Base-by-base conservation (phyloP, 306 rosid genomes). In the Medicago truncatula region DNA sequence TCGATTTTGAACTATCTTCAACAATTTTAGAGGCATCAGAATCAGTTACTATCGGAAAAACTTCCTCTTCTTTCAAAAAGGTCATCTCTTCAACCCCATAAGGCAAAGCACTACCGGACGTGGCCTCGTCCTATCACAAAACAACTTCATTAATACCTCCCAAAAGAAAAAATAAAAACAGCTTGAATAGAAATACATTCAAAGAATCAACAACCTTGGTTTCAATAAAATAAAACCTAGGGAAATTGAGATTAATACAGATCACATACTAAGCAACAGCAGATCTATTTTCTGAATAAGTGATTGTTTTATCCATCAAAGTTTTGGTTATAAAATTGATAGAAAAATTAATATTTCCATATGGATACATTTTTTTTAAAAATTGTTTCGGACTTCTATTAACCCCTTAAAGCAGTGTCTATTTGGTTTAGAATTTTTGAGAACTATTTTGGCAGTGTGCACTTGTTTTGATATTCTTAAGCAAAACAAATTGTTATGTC, bases 1-100 rank as follows among this genome's bases (percentile, higher is more conserved):
- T 79, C 78, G 60, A 74, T 47, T 83, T 70, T 77, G 84, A 82
- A 83, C 62, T 77, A 40, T 73, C 92, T 75, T 89, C 95, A 75
- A 74, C 46, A 54, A 69, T 70, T 52, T 79, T 63, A 50, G 84
- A 71, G 85, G 78, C 67, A 52, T 86, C 89, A 57, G 89, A 71
- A 86, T 73, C 78, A 69, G 77, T 69, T 47, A 77, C 73, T 53
- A 70, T 67, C 9, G 88, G 86, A 69, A 92, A 88, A 67, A 96
- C 87, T 83, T 92, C 98, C 80, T 95, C 99, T 79, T 90, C 99
- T 82, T 80, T 63, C 83, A 83, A 73, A 81, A 96, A 96, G 57
- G 91, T 90, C 99, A 96, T 96, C 68, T 96, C 97, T 57, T 89
- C 92, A 69, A 89, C 62, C 71, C 78, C 87, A 76, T 88, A 92